Evolutionary conservation across 495 filamentous ascomycete species (phyloP), one percentile per base, ranked within the genome.

Genomic region (Annulohypoxylon maeteangense): DNA sequence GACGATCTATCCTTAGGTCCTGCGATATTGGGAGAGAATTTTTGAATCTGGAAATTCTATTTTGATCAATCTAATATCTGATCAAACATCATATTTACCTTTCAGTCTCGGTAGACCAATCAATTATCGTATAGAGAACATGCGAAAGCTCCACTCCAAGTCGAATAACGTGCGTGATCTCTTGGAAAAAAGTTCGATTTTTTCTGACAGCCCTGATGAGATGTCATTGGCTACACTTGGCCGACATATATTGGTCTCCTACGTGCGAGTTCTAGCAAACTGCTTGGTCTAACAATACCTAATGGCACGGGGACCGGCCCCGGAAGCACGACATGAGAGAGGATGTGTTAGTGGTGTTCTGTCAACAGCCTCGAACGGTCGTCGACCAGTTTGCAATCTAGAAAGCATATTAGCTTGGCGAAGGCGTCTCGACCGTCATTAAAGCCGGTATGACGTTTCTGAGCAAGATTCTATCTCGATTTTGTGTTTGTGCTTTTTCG

Each of bases 201-300:
- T 23, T 16, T 31, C 27, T 53, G 23, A 18, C n/a, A 16, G 10
- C 7, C 53, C 11, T 22, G 10, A 56, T 20, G 29, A 22, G n/a
- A 20, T 12, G 31, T 56, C 16, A 23, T 38, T 7, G 22, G 45
- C 16, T 56, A 20, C 32, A 38, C 8, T 56, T 12, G 25, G 18
- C 40, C 5, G 38, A 60, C 27, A 12, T 14, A n/a, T 12, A n/a
- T 48, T 4, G 22, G 8, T 29, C 38, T 51, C 22, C 2, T 63
- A 63, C 60, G 60, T 53, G 53, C 60, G 40, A 56, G 45, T 25
- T 32, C 48, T 48, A 40, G 36, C 23, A 53, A 60, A 45, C 45
- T 42, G 64, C 63, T 51, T 58, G 40, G 23, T 38, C 40, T 25
- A 57, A 57, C 54, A 18, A 20, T 40, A 32, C 20, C 31, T 42